Evolutionary conservation across 257 asterid species (phyloP).

Genomic region (Voacanga thouarsii): DNA sequence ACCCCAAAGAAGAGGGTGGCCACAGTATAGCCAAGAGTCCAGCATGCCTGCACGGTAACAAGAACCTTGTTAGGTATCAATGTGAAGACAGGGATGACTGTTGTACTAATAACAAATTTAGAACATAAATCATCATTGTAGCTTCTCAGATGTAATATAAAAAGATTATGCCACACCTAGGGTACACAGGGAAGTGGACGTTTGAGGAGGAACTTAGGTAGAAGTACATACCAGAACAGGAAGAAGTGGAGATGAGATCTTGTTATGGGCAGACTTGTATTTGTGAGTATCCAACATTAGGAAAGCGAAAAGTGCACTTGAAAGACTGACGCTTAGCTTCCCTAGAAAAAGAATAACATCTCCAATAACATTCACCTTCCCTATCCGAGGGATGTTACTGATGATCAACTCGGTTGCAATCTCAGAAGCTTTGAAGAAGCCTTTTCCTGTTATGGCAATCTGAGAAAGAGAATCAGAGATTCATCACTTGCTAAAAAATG

Average conservation of each 20-base stretch:
- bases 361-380: constrained; percentile 90
- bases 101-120: neutral
- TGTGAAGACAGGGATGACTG: neutral
- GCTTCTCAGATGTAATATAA: neutral
- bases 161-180: too few relatives aligned
- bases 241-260: constrained; percentile 87
- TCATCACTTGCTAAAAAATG: neutral
- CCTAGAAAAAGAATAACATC: constrained; percentile 95
- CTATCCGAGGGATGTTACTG: constrained; percentile 85
- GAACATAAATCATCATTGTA: neutral
- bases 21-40: constrained; percentile 87
- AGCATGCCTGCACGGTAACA: constrained; percentile 60
- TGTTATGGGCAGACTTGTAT: constrained; percentile 75
- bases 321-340: constrained; percentile 95
- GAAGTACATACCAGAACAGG: constrained; percentile 79
- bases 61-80: neutral
- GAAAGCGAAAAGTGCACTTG: constrained; percentile 84
- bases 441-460: constrained; percentile 96
- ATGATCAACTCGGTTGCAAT: constrained; percentile 91
- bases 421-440: constrained; percentile 87
- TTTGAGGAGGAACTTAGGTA: neutral
- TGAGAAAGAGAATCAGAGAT: constrained; percentile 22
- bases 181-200: neutral
- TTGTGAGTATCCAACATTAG: constrained; percentile 86
- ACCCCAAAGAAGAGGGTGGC: constrained; percentile 95